Base-by-base conservation (phyloP, 139 green algal species). In the Chlorella sp. region DNA sequence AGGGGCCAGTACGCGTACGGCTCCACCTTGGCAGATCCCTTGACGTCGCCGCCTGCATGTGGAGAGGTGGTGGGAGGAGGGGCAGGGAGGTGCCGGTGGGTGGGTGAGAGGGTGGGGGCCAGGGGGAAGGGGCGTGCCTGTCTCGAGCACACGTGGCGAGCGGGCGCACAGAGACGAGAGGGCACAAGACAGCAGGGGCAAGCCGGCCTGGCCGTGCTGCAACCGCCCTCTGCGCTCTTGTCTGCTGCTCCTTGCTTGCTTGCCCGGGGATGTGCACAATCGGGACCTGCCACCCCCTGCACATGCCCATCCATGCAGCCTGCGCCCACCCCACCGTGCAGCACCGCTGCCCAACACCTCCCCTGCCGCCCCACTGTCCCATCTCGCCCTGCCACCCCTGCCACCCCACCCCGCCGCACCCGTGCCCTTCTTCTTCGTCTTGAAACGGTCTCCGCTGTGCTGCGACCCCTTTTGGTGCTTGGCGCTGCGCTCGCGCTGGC, bases 1-100 rank as follows among this genome's bases (percentile, higher is more conserved):
- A 99, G 93, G 32, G 95, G 96, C 98, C 98, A 99, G 93, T 99
- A 99, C 0, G 98, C 98, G 90, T 99, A 99, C 22, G 98, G 98
- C 94, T 99, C 98, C 53, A 97, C 92, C 87, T 95, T 95, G 86
- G 92, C 91, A 24, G 73, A 90, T 57, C 95, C 93, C 91, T 97
- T 98, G 5, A 96, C 93, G 84, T 98, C 96, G 12, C 96, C 97
- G 26, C 92, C 92, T 57, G 95, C 85, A 34, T 0, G 21, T 5
- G 32, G 22, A 16, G 4, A 4, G 30, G 37, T 71, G 64, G 64
- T 12, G 11, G 64, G 64, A 32, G 64, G 64, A 30, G 64, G 64
- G 64, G 28, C 24, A 21, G 42, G 18, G 26, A 0, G 78, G 19
- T 12, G 22, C n/a, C n/a, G n/a, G 39, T 26, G 26, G 79, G 30